Base-by-base conservation (phyloP, 345 rosid species). In the Passiflora organensis region DNA sequence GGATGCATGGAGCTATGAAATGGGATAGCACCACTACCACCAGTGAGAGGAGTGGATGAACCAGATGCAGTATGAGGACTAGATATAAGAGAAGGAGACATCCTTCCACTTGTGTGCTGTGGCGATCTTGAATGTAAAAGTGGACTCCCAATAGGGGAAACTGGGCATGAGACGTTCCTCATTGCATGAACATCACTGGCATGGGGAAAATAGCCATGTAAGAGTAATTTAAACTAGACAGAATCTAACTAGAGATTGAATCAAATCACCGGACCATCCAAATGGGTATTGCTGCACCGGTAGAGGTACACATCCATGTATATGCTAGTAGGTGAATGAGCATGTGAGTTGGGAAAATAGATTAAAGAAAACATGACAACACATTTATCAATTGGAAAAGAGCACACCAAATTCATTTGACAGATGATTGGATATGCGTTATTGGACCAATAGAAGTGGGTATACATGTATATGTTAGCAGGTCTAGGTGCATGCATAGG, bases 1-100 rank as follows among this genome's bases (percentile, higher is more conserved):
- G 85, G 56, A 47, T 81, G 87, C 50, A 70, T 74, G 20, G 66
- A 76, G 55, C 72, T 80, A 66, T 77, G 76, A 66, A 77, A 83
- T 0, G 94, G 87, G 65, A 79, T 72, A 48, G 69, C 63, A 19
- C 72, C 64, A 0, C 25, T 48, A 11, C 71, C 65, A 19, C 72
- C 68, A 1, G 72, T 68, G 24, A 45, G 68, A 50, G 72, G 72
- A 1, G 72, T 68, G 12, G 72, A 68, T 0, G 72, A 56, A 47
- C 72, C 72, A 5, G 72, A 68, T 16, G 59, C 54, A 39, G 67
- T 62, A 10, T 21, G 63, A 8, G 72, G 72, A 55, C 72, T 68
- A 49, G 63, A 65, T 48, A 70, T 53, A 41, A 65, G 65, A 48
- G 57, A 56, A 39, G 66, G 67, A 48, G 62, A 56, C 59, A 60